Evolutionary conservation across 148 eudicot genomes (phyloP).

Genomic region (Nyssa sinensis): DNA sequence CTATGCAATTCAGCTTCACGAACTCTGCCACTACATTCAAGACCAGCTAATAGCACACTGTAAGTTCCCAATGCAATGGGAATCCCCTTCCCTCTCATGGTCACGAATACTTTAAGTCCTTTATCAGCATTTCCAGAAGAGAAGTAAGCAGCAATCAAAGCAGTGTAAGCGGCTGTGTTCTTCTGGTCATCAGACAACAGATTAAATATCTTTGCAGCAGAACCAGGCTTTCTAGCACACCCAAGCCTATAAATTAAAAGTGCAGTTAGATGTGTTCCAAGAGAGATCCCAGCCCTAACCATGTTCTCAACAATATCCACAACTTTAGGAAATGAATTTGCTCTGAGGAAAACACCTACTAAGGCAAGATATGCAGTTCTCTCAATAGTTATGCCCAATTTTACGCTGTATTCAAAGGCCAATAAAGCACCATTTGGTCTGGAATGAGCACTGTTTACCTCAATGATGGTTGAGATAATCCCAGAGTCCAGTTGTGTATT

Average conservation of each 20-base stretch:
- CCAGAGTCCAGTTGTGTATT: slow-evolving; percentile 34
- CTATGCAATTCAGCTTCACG: slow-evolving; percentile 39
- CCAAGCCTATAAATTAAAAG: slow-evolving; percentile 68
- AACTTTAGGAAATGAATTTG: slow-evolving; percentile 42
- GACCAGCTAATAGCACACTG: slow-evolving; percentile 53
- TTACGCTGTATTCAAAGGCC: slow-evolving; percentile 54
- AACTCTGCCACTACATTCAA: slow-evolving; percentile 49
- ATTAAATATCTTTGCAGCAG: slow-evolving; percentile 48
- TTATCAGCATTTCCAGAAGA: slow-evolving; percentile 47
- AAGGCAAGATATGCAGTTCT: slow-evolving; percentile 56
- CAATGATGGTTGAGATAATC: slow-evolving; percentile 48
- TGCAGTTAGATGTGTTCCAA: slow-evolving; percentile 47
- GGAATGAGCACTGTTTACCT: slow-evolving; percentile 38
- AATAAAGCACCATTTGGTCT: slow-evolving; percentile 47
- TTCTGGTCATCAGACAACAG: slow-evolving; percentile 49
- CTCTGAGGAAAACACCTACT: slow-evolving; percentile 54
- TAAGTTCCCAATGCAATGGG: slow-evolving; percentile 46
- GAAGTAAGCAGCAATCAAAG: slow-evolving; percentile 61
- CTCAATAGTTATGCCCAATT: slow-evolving; percentile 40
- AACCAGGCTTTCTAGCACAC: slow-evolving; percentile 40
- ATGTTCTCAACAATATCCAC: slow-evolving; percentile 54
- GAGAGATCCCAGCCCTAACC: slow-evolving; percentile 38
- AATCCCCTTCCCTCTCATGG: slow-evolving; percentile 51
- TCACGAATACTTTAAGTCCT: slow-evolving; percentile 48
- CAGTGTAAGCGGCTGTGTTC: slow-evolving; percentile 50